These are phyloP conservation scores for Mortierella claussenii DNA, from an alignment of 192 early-diverging fungal genomes.

Conservation along the genomic window DNA sequence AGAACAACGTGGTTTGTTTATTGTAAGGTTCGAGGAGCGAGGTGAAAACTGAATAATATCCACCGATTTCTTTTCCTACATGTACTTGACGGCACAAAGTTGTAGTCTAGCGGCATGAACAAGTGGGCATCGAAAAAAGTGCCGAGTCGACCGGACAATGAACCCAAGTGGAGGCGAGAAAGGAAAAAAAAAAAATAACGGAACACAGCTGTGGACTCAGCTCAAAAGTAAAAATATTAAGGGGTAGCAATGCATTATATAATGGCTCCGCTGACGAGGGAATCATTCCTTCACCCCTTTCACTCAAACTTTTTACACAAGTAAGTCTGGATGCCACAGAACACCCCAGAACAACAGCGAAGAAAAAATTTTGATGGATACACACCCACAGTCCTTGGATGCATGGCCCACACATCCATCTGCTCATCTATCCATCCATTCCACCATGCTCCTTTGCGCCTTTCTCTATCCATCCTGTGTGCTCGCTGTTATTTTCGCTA, in stretches of 20 bases:
- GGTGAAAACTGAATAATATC: no score
- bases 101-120: no score
- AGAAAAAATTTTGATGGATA: conserved; percentile 13
- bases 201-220: no score
- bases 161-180: no score
- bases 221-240: background rate
- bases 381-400: background rate
- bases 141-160: no score
- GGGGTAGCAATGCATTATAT: conserved; percentile 4
- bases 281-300: conserved; percentile 18
- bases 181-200: background rate
- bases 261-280: background rate
- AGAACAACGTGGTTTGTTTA: no score
- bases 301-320: conserved; percentile 38
- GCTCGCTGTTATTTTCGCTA: background rate
- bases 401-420: conserved; percentile 20
- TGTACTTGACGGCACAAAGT: no score
- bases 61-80: no score
- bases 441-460: no score
- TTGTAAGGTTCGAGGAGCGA: no score
- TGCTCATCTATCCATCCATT: conserved; percentile 16
- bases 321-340: conserved; percentile 27
- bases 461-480: background rate
- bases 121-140: no score
- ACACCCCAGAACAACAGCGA: no score